Conservation (phyloP, 768 basidiomycete species). For the Russula olivacea region DNA sequence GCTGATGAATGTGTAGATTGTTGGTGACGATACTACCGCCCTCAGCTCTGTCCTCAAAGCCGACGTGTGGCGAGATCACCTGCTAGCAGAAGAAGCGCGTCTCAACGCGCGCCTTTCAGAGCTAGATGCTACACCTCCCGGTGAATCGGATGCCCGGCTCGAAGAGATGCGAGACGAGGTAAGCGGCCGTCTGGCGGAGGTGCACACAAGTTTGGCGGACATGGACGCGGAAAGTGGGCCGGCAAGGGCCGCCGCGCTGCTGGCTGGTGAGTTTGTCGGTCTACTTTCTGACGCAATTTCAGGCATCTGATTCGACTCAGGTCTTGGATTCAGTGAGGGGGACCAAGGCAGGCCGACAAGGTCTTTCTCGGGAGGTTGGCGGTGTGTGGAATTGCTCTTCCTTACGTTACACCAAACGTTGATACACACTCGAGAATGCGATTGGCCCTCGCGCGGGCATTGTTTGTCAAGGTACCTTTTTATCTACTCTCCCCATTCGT, state of each 20-base stretch:
- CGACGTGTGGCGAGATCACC: constrained; percentile 96
- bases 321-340: constrained; percentile 84
- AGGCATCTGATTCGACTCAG: constrained; percentile 33
- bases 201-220: constrained; percentile 86
- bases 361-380: constrained; percentile 95
- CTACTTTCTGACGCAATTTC: neutral
- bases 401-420: neutral
- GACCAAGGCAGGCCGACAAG: constrained; percentile 82
- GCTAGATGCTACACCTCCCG: constrained; percentile 56
- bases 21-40: constrained; percentile 90
- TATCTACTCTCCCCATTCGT: neutral
- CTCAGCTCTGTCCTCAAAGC: constrained; percentile 96
- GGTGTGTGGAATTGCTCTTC: constrained; percentile 38
- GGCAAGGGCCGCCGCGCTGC: constrained; percentile 80
- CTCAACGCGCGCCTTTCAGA: constrained; percentile 68
- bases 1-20: constrained; percentile 46
- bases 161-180: constrained; percentile 85
- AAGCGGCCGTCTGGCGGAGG: constrained; percentile 74
- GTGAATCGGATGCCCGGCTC: constrained; percentile 47
- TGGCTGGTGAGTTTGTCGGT: constrained; percentile 55
- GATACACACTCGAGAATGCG: constrained; percentile 63
- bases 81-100: constrained; percentile 75
- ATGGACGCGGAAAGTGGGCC: constrained; percentile 99
- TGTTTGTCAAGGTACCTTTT: constrained; percentile 80
- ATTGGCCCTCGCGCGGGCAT: constrained; percentile 86